Conservation (phyloP, 495 filamentous ascomycete species). For the Lasiosphaeriaceae sp. region DNA sequence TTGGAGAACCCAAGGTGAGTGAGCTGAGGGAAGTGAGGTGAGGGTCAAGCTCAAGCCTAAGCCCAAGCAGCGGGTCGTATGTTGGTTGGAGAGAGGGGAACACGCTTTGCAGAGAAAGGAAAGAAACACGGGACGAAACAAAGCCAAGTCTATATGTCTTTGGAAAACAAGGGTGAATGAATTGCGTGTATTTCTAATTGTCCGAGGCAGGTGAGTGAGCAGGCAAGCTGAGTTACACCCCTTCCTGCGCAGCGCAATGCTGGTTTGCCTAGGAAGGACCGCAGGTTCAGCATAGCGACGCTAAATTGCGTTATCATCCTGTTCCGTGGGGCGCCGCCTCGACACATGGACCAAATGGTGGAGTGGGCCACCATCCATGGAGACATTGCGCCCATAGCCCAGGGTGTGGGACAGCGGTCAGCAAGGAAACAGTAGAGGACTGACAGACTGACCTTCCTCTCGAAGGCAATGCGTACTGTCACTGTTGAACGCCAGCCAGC, state of each 20-base stretch:
- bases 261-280: neutral
- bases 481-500: no score
- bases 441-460: neutral
- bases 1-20: neutral
- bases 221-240: conserved; percentile 1
- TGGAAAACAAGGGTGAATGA: neutral
- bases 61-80: no score
- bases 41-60: no score
- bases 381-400: no score
- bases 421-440: neutral
- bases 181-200: conserved; percentile 16
- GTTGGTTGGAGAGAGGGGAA: neutral
- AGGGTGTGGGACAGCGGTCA: conserved; percentile 5
- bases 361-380: neutral
- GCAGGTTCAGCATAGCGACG: conserved; percentile 6
- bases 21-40: neutral
- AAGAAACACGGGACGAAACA: neutral
- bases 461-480: no score
- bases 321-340: neutral
- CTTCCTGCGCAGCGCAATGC: neutral
- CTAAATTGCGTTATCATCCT: conserved; percentile 24
- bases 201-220: neutral
- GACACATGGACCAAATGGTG: conserved; percentile 4
- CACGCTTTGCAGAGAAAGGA: neutral
- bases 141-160: neutral